Evolutionary conservation across 768 basidiomycete genomes (phyloP).

Genomic region (Hortiboletus campestris): DNA sequence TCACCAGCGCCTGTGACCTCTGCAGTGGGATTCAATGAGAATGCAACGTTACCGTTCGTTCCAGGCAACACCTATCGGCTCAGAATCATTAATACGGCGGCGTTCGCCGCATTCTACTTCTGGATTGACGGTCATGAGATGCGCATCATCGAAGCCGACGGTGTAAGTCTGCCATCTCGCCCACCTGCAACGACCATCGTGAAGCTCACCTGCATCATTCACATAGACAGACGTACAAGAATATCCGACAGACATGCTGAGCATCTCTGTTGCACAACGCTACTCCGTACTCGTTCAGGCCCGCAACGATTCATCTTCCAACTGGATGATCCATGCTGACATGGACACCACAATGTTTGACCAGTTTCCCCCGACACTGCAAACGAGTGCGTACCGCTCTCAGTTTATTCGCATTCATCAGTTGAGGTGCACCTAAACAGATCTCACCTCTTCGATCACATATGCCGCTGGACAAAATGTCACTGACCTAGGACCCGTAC

Average conservation of each 20-base stretch:
- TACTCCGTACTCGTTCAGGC: conserved; percentile 93
- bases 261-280: conserved; percentile 83
- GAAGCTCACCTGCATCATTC: background rate
- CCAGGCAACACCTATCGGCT: conserved; percentile 90
- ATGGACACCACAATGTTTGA: conserved; percentile 94
- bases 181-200: background rate
- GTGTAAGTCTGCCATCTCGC: conserved; percentile 45
- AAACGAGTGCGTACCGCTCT: conserved; percentile 56
- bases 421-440: conserved; percentile 34
- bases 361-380: conserved; percentile 62
- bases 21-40: conserved; percentile 80
- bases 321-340: conserved; percentile 90
- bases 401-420: background rate
- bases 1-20: conserved; percentile 37
- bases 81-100: conserved; percentile 81
- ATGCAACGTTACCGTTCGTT: conserved; percentile 76
- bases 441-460: conserved; percentile 80
- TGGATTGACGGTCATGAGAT: conserved; percentile 90
- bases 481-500: conserved; percentile 52
- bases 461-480: conserved; percentile 58
- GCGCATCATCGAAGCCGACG: conserved; percentile 81
- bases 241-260: conserved; percentile 66
- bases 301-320: conserved; percentile 76
- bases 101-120: conserved; percentile 74
- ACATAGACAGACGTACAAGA: conserved; percentile 73